Percentiles rank a stretch among this genome's conserved stretches.
Conservation (phyloP, 345 rosid genomes). For the Populus nigra region DNA sequence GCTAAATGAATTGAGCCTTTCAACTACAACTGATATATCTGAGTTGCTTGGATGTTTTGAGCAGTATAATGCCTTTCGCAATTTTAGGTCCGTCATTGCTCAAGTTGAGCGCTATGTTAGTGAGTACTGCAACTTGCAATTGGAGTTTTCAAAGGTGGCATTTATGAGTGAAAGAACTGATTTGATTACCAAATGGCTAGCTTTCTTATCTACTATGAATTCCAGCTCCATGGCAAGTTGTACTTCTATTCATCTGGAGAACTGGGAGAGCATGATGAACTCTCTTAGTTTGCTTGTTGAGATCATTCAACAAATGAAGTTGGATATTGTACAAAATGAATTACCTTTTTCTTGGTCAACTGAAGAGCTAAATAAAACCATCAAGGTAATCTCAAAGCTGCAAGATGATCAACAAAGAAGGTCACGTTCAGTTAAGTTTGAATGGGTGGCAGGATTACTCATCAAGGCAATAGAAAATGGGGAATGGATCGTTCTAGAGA, state of each 20-base stretch:
- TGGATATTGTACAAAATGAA: constrained; percentile 35
- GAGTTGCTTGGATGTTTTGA: constrained; percentile 96
- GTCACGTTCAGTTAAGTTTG: constrained; percentile 69
- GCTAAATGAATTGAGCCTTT: constrained; percentile 77
- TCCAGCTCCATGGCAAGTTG: constrained; percentile 38
- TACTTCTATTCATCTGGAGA: constrained; percentile 25
- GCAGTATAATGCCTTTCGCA: constrained; percentile 80
- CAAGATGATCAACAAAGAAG: constrained; percentile 39
- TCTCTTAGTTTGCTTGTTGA: constrained; percentile 51
- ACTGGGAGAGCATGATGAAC: constrained; percentile 26
- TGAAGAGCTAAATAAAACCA: constrained; percentile 47
- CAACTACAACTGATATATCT: constrained; percentile 88
- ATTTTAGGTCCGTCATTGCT: constrained; percentile 54
- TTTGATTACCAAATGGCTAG: constrained; percentile 62
- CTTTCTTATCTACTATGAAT: constrained; percentile 46
- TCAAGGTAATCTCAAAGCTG: constrained; percentile 54
- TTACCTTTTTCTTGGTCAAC: constrained; percentile 50
- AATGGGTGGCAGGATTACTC: constrained; percentile 84
- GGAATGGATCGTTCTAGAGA: constrained; percentile 87
- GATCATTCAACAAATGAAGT: constrained; percentile 47
- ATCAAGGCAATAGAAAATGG: constrained; percentile 91
- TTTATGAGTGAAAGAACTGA: constrained; percentile 39
- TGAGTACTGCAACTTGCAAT: constrained; percentile 58
- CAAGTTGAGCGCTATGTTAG: constrained; percentile 58
- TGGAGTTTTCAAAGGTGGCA: constrained; percentile 44